phyloP scores from a whole-genome alignment of 805 yeast species.

The Priceomyces medius region DNA sequence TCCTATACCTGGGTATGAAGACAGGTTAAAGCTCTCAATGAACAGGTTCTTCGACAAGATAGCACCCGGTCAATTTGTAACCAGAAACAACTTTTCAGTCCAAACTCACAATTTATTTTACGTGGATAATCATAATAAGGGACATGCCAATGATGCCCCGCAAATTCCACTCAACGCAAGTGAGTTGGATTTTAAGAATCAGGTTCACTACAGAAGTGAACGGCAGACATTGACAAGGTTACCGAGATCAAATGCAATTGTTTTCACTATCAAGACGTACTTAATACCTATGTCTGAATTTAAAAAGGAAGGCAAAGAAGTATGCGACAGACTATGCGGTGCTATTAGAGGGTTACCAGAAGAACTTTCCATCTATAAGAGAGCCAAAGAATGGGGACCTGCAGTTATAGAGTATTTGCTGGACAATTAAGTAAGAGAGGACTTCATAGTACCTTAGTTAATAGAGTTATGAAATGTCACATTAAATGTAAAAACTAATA shows the following conservation, averaged over 20 bases:
- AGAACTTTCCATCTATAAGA: constrained; percentile 59
- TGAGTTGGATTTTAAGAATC: constrained; percentile 35
- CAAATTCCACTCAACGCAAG: constrained; percentile 26
- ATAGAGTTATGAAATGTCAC: background rate
- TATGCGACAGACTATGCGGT: constrained; percentile 52
- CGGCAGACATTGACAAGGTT: constrained; percentile 40
- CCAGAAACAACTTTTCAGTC: constrained; percentile 40
- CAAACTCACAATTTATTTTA: constrained; percentile 37
- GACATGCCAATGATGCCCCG: constrained; percentile 29
- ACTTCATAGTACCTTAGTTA: background rate
- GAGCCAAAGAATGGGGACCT: constrained; percentile 66
- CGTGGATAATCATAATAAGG: constrained; percentile 41
- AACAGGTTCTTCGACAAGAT: constrained; percentile 39
- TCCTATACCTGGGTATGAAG: constrained; percentile 43
- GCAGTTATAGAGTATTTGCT: constrained; percentile 45
- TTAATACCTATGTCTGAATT: constrained; percentile 35
- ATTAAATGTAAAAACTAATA: background rate
- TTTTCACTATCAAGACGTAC: constrained; percentile 43
- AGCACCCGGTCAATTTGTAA: constrained; percentile 37
- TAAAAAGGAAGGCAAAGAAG: constrained; percentile 31
- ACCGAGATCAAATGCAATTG: constrained; percentile 37
- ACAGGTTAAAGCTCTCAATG: constrained; percentile 40
- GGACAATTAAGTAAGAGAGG: constrained; percentile 1
- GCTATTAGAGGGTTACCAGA: constrained; percentile 66
- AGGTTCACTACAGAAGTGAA: constrained; percentile 44